These are phyloP conservation scores for Yamadazyma takamatsuzukensis DNA, from an alignment of 805 yeast genomes.

Conservation along the genomic window DNA sequence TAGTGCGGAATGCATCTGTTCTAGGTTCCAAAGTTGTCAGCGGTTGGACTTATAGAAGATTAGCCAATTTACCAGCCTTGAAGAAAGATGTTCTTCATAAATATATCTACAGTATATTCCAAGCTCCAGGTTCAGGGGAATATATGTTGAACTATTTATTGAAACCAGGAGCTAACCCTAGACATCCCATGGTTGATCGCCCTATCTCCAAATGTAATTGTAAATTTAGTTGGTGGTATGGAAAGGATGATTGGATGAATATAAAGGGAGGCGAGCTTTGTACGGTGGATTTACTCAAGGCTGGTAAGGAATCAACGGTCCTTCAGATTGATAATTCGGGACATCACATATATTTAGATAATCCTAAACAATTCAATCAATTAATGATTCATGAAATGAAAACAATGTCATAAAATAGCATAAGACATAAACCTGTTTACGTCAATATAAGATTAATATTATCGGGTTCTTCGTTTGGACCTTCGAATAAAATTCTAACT, in stretches of 20 bases:
- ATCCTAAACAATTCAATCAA: conserved; percentile 50
- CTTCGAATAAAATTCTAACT: conserved; percentile 19
- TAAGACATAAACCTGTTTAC: neutral
- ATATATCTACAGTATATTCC: conserved; percentile 82
- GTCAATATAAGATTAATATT: conserved; percentile 10
- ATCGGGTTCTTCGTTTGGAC: conserved; percentile 22
- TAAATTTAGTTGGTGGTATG: conserved; percentile 80
- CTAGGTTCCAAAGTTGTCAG: conserved; percentile 82
- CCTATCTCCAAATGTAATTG: conserved; percentile 50
- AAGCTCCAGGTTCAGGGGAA: conserved; percentile 88
- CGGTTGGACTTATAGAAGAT: conserved; percentile 85
- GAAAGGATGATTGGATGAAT: conserved; percentile 70
- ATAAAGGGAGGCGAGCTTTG: conserved; percentile 43
- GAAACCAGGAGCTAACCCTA: conserved; percentile 89
- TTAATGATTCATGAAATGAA: conserved; percentile 52
- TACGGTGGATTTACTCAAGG: conserved; percentile 27
- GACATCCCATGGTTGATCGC: conserved; percentile 61
- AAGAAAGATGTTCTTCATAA: conserved; percentile 61
- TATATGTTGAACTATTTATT: conserved; percentile 79
- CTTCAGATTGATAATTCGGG: conserved; percentile 55
- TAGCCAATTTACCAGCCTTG: conserved; percentile 48
- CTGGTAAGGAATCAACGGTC: conserved; percentile 21
- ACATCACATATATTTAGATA: conserved; percentile 78
- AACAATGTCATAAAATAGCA: neutral
- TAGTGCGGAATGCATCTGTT: conserved; percentile 76